These are phyloP conservation scores for Rhynchospora tenuis DNA, from an alignment of 176 grass and related monocot species.

Conservation along the genomic window DNA sequence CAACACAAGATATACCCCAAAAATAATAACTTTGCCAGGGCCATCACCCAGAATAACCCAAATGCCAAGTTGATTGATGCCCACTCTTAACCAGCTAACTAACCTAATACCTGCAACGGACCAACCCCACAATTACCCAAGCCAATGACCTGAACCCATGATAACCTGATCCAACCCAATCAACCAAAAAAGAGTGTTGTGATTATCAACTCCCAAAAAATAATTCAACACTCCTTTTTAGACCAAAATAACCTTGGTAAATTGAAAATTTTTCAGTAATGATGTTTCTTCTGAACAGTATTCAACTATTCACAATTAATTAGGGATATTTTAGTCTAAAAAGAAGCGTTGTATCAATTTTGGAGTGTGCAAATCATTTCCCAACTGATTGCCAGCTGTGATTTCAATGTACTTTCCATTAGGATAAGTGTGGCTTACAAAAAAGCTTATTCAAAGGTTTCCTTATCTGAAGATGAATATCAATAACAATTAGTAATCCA, in stretches of 20 bases:
- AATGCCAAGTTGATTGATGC: not conserved
- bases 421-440: not conserved
- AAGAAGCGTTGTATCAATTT: too few relatives aligned
- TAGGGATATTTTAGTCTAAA: too few relatives aligned
- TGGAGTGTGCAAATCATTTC: too few relatives aligned
- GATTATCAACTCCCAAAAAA: too few relatives aligned
- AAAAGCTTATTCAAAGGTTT: not conserved
- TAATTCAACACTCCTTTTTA: too few relatives aligned
- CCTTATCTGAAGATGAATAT: conserved; percentile 8
- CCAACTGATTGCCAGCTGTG: not conserved
- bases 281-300: too few relatives aligned
- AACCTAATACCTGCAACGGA: not conserved
- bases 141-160: not conserved
- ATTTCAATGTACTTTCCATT: not conserved
- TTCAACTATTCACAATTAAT: too few relatives aligned
- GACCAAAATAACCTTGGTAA: too few relatives aligned
- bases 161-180: not conserved
- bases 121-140: not conserved
- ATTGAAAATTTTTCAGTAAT: too few relatives aligned
- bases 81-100: not conserved
- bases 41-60: not conserved
- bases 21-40: not conserved
- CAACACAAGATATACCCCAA: not conserved
- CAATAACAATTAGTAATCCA: not conserved
- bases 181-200: too few relatives aligned